Evolutionary conservation across 208 protist species (phyloP).

Genomic region (Trypanosoma grayi): DNA sequence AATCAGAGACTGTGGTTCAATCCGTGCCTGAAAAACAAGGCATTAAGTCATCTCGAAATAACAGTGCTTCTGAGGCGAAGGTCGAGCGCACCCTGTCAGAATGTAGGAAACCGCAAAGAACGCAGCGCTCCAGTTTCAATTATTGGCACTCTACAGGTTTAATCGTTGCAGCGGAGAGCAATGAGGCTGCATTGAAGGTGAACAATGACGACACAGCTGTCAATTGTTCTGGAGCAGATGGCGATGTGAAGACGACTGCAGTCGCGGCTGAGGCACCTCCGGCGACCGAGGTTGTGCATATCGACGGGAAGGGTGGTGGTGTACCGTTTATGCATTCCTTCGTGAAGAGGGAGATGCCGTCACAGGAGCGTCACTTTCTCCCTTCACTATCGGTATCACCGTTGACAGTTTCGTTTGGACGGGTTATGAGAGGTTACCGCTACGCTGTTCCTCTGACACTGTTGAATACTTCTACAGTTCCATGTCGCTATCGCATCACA

Average conservation of each 20-base stretch:
- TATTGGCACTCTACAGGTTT: conserved; percentile 17
- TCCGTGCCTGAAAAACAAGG: too few species aligned
- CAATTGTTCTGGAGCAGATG: not conserved
- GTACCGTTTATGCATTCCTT: conserved; percentile 19
- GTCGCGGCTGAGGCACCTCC: too few species aligned
- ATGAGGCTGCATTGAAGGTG: not conserved
- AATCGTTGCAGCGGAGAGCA: conserved; percentile 4
- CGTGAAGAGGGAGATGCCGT: conserved; percentile 14
- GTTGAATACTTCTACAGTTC: conserved; percentile 75
- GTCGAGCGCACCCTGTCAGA: not conserved
- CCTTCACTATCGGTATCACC: conserved; percentile 24
- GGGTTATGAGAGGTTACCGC: conserved; percentile 34
- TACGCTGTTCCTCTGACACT: conserved; percentile 48
- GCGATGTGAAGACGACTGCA: too few species aligned
- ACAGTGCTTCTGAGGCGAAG: not conserved
- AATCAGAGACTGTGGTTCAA: too few species aligned
- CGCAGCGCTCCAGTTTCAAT: conserved; percentile 8
- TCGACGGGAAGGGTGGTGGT: not conserved
- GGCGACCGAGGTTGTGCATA: too few species aligned
- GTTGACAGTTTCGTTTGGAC: conserved; percentile 44
- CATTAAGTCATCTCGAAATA: not conserved
- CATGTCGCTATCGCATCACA: conserved; percentile 74
- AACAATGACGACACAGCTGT: not conserved
- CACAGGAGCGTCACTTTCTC: conserved; percentile 10
- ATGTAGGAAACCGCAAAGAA: not conserved